Evolutionary conservation across 176 grass and related monocot species (phyloP).

Genomic region (Echinochloa phyllopogon): DNA sequence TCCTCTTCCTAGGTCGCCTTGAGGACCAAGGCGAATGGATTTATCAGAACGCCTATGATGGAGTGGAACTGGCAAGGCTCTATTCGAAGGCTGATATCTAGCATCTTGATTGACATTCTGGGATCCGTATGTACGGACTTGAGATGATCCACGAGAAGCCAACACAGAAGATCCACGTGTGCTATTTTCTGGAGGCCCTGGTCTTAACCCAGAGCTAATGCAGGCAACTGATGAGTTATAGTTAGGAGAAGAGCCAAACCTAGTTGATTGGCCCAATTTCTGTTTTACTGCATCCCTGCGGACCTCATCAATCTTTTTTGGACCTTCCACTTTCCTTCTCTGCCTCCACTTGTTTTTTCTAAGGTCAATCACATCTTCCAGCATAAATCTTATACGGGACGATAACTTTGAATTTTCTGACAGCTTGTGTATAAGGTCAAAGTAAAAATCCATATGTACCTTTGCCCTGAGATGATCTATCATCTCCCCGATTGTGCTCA

Average conservation of each 20-base stretch:
- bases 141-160: slow-evolving; percentile 51
- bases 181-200: slow-evolving; percentile 40
- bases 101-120: slow-evolving; percentile 60
- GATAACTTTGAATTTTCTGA: slow-evolving; percentile 64
- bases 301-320: slow-evolving; percentile 94
- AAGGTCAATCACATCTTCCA: slow-evolving; percentile 88
- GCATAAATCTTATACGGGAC: slow-evolving; percentile 78
- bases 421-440: slow-evolving; percentile 66
- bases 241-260: slow-evolving; percentile 41
- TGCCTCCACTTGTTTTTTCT: slow-evolving; percentile 88
- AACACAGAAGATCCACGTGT: slow-evolving; percentile 34
- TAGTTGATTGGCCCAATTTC: slow-evolving; percentile 64
- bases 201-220: slow-evolving; percentile 30
- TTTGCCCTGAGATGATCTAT: slow-evolving; percentile 82
- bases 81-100: slow-evolving; percentile 68
- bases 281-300: slow-evolving; percentile 73
- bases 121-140: slow-evolving; percentile 46
- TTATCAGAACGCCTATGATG: slow-evolving; percentile 69
- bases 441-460: slow-evolving; percentile 87
- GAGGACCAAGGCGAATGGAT: slow-evolving; percentile 67
- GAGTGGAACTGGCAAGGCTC: slow-evolving; percentile 47
- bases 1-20: slow-evolving; percentile 66
- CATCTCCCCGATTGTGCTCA: slow-evolving; percentile 94
- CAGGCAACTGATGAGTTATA: slow-evolving; percentile 32
- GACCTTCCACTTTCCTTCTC: slow-evolving; percentile 86